phyloP scores from a whole-genome alignment of 106 monocot species.

The Dendrobium catenatum region DNA sequence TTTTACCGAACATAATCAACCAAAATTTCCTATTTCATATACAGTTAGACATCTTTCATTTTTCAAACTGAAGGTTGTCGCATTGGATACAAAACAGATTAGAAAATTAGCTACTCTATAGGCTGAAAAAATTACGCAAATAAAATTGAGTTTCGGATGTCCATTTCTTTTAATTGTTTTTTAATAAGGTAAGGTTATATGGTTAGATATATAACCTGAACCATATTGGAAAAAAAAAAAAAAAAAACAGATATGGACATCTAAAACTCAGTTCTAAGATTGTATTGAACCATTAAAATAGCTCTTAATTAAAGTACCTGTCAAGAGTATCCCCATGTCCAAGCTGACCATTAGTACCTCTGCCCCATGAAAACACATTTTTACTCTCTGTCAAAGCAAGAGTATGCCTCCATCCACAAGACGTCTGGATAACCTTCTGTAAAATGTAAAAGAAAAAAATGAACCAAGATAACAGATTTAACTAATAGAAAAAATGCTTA shows the following conservation, averaged over 20 bases:
- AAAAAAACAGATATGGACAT: background rate
- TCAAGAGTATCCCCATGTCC: constrained; percentile 26
- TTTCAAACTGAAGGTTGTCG: too few species aligned
- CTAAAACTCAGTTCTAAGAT: background rate
- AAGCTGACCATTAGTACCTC: constrained; percentile 26
- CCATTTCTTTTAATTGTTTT: too few species aligned
- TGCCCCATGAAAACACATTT: constrained; percentile 63
- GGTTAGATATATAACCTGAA: too few species aligned
- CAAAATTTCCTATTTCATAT: too few species aligned
- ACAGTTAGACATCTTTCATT: too few species aligned
- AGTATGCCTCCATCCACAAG: constrained; percentile 97
- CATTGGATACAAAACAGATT: too few species aligned
- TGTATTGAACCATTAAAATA: background rate
- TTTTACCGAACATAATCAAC: too few species aligned
- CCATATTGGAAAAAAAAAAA: background rate
- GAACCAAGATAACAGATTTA: background rate
- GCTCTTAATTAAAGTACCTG: constrained; percentile 20
- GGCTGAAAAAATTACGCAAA: too few species aligned
- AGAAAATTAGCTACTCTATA: too few species aligned
- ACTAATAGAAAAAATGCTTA: background rate
- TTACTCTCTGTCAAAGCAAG: constrained; percentile 75
- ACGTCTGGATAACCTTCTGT: constrained; percentile 69
- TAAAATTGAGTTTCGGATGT: too few species aligned
- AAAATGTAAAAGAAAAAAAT: background rate
- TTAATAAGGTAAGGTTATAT: too few species aligned